phyloP scores from a whole-genome alignment of 2,329 filamentous ascomycete species.

The Fusarium illudens region DNA sequence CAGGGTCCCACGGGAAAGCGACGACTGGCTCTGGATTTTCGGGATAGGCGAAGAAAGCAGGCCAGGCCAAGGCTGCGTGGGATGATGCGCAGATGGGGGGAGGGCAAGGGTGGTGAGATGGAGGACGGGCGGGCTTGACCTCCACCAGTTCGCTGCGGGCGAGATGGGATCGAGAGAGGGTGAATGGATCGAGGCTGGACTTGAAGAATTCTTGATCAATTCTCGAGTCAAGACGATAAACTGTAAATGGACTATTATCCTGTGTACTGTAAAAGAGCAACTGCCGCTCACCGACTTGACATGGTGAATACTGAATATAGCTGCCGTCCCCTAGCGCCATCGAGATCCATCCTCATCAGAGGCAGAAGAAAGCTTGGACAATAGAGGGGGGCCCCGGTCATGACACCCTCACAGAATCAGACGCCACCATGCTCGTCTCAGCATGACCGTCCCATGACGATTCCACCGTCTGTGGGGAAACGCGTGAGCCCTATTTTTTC shows the following conservation, averaged over 20 bases:
- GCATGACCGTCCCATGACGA: conserved; percentile 17
- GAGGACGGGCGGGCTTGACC: too few species aligned
- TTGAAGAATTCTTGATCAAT: conserved; percentile 1
- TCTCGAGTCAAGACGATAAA: not conserved
- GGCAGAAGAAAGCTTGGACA: not conserved
- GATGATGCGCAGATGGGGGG: conserved; percentile 10
- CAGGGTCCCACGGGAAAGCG: conserved; percentile 8
- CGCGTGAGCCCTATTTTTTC: conserved; percentile 35
- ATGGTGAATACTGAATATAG: not conserved
- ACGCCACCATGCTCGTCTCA: not conserved
- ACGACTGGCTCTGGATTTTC: not conserved
- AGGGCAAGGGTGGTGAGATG: not conserved
- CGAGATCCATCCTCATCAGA: conserved; percentile 25
- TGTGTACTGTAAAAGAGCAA: too few species aligned
- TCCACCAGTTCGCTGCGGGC: conserved; percentile 24
- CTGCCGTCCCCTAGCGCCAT: conserved; percentile 9
- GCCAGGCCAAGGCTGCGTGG: conserved; percentile 16
- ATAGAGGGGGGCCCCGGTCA: conserved; percentile 16
- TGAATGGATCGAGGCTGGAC: not conserved
- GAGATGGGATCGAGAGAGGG: not conserved
- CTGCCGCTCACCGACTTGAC: conserved; percentile 37
- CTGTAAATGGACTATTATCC: too few species aligned
- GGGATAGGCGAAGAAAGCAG: not conserved
- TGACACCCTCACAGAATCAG: conserved; percentile 16
- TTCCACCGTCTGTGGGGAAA: conserved; percentile 40